Base-by-base conservation (phyloP, 306 rosid genomes). In the Potentilla sterilis region DNA sequence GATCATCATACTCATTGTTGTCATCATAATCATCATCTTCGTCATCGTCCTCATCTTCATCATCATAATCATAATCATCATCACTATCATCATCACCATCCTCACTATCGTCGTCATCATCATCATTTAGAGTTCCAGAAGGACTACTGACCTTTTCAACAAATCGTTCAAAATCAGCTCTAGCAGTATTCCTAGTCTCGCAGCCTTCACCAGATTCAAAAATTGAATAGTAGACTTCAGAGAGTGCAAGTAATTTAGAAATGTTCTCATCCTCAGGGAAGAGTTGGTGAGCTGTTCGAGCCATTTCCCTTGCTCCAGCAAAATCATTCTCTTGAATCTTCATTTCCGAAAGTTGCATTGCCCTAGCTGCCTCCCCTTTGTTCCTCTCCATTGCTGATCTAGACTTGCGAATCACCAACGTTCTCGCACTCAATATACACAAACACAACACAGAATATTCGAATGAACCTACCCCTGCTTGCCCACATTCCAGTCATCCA, bases 341-440 rank as follows among this genome's bases (percentile, higher is more conserved):
- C 72, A 70, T 77, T 40, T 92, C 95, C 2, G 96, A 93, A 70
- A 94, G 80, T 41, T 88, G 63, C 86, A 85, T 87, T 15, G 97
- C 96, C 81, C 89, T 86, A 64, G 75, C 0, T 62, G 95, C 97
- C 79, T 92, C 96, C 34, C 89, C 97, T 88, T 80, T 94, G 87
- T 91, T 91, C 87, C 98, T 90, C 82, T 94, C 98, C 98, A 92
- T 94, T 72, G 24, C 28, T 73, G 81, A 77, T 48, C 40, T 34
- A 70, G 79, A 80, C 74, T 73, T 72, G 71, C 80, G 83, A 78
- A 77, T 70, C 74, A 64, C 80, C 59, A 64, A 35, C 57, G 51
- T 47, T 74, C 41, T 72, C 68, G 18, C 58, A 65, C 72, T 70
- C 37, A 2, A 68, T 38, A 42, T 21, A n/a, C 46, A 65, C 73